Evolutionary conservation across 768 basidiomycete species (phyloP).

Genomic region (Hygrophorus russula): DNA sequence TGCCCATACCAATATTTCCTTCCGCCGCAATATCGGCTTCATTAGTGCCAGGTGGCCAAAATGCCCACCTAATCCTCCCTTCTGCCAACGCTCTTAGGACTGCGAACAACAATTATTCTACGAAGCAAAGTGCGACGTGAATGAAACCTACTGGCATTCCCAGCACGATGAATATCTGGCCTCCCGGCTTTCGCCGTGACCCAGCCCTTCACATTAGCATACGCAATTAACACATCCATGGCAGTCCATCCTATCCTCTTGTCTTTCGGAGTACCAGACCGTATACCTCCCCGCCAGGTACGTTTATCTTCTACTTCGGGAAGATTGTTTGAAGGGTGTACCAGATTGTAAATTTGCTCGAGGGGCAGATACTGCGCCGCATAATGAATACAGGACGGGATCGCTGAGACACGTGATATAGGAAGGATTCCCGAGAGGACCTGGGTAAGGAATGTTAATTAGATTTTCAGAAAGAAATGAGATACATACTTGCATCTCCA

Average conservation of each 20-base stretch:
- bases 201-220: constrained; percentile 71
- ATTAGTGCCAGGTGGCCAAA: constrained; percentile 57
- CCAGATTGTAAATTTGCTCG: constrained; percentile 55
- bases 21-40: constrained; percentile 15
- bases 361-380: constrained; percentile 62
- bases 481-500: constrained; percentile 64
- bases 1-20: constrained; percentile 29
- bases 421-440: constrained; percentile 63
- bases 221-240: constrained; percentile 72
- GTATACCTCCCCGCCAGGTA: constrained; percentile 60
- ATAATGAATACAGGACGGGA: constrained; percentile 74
- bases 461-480: constrained; percentile 4
- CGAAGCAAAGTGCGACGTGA: background rate
- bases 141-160: constrained; percentile 62
- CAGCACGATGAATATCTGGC: constrained; percentile 82
- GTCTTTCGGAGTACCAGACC: constrained; percentile 10
- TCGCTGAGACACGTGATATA: constrained; percentile 74
- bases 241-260: constrained; percentile 59
- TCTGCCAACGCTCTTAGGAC: constrained; percentile 80
- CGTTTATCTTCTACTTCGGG: constrained; percentile 48
- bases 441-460: constrained; percentile 19
- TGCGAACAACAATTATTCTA: constrained; percentile 16
- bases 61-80: constrained; percentile 72
- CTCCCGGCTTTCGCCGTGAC: constrained; percentile 86
- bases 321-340: constrained; percentile 32